A percentile compares a stretch with the other conserved stretches of the same genome.
Evolutionary conservation across 257 asterid genomes (phyloP).

Genomic region (Cruciata laevipes): DNA sequence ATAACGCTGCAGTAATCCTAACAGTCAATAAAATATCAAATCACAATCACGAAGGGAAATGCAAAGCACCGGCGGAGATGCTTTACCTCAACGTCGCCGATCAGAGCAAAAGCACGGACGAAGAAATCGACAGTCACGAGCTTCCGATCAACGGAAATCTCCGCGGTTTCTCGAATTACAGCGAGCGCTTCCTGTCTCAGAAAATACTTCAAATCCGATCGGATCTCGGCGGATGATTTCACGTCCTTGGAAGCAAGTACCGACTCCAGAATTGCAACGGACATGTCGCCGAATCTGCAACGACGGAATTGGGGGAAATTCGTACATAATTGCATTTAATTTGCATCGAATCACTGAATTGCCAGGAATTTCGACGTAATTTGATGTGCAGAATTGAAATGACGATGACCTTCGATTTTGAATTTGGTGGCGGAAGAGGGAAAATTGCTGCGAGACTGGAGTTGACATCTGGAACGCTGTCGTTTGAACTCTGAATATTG

Average conservation of each 20-base stretch:
- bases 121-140: conserved; percentile 59
- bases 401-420: conserved; percentile 46
- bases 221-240: conserved; percentile 34
- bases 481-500: not conserved
- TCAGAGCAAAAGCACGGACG: conserved; percentile 52
- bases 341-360: not conserved
- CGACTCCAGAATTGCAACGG: conserved; percentile 54
- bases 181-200: conserved; percentile 55
- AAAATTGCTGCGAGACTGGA: conserved; percentile 35
- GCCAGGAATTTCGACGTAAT: not conserved
- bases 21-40: not conserved
- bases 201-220: conserved; percentile 43
- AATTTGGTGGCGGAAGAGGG: conserved; percentile 52
- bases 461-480: conserved; percentile 27
- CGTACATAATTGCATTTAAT: not conserved
- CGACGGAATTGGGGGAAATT: not conserved
- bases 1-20: not conserved
- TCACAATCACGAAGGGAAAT: no score
- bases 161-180: conserved; percentile 46
- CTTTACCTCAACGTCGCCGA: conserved; percentile 73
- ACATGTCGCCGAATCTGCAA: conserved; percentile 53
- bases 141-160: conserved; percentile 47
- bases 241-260: conserved; percentile 45
- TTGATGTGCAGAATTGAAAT: not conserved
- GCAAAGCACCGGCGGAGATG: not conserved